Conservation (phyloP, 345 rosid species). For the Salix brachista region DNA sequence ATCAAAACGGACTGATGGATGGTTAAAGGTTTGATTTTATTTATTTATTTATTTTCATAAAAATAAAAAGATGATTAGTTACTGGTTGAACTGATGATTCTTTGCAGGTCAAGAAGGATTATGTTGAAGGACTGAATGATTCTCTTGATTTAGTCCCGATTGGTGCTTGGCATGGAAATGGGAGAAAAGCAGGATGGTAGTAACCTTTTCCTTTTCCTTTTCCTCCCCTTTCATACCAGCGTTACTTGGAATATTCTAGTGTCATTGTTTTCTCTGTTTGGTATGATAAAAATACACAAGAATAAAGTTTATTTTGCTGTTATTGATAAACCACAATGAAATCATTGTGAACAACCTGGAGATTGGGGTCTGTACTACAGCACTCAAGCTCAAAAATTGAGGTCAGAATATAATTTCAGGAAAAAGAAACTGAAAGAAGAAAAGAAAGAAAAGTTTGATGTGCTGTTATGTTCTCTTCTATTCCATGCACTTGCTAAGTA, state of each 20-base stretch:
- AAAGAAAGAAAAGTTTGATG: too few relatives aligned
- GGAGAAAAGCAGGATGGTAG: constrained; percentile 96
- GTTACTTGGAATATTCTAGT: background rate
- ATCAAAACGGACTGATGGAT: constrained; percentile 74
- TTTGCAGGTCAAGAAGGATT: constrained; percentile 81
- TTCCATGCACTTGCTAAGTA: background rate
- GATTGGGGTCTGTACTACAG: too few relatives aligned
- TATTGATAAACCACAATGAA: too few relatives aligned
- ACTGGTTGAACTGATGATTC: constrained; percentile 9
- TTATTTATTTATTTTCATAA: background rate
- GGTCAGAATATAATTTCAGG: too few relatives aligned
- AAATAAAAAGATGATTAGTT: background rate
- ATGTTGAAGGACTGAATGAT: constrained; percentile 71
- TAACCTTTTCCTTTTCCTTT: background rate
- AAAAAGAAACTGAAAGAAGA: too few relatives aligned
- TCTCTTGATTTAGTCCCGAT: constrained; percentile 90
- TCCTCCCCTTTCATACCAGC: background rate
- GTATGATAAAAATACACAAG: background rate
- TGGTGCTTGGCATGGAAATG: constrained; percentile 95
- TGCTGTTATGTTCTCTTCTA: too few relatives aligned
- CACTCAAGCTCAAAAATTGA: too few relatives aligned
- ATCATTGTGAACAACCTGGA: too few relatives aligned
- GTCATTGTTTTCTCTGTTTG: background rate
- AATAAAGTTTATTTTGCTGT: background rate
- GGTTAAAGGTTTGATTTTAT: constrained; percentile 68